phyloP scores from a whole-genome alignment of 192 early-diverging fungal species.

The Backusella parvicylindrica region DNA sequence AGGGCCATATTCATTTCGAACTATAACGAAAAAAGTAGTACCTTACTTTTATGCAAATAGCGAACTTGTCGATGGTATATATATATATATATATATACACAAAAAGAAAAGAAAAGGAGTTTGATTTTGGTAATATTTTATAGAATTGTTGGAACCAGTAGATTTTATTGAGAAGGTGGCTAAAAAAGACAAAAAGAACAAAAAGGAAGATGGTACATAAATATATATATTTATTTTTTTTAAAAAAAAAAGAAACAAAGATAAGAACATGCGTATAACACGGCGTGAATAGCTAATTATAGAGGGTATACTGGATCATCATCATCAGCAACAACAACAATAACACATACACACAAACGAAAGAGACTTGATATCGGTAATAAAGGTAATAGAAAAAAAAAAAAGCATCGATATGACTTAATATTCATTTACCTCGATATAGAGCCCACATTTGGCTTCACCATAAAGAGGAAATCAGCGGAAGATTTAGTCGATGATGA shows the following conservation, averaged over 20 bases:
- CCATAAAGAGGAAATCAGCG: background rate
- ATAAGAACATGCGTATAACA: background rate
- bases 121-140: background rate
- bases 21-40: background rate
- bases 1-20: background rate
- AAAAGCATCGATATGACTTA: background rate
- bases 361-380: background rate
- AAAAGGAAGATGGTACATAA: background rate
- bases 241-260: background rate
- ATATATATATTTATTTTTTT: background rate
- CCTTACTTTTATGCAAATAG: background rate
- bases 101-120: background rate
- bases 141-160: background rate
- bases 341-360: background rate
- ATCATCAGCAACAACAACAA: too few species aligned
- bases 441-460: background rate
- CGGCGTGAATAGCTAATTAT: background rate
- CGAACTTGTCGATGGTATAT: background rate
- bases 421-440: background rate
- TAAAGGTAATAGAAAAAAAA: background rate
- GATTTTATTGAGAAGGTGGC: background rate
- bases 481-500: background rate
- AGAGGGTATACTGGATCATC: too few species aligned
- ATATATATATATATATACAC: background rate
- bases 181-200: too few species aligned